phyloP scores from a whole-genome alignment of 306 rosid species.

The Potentilla sterilis region DNA sequence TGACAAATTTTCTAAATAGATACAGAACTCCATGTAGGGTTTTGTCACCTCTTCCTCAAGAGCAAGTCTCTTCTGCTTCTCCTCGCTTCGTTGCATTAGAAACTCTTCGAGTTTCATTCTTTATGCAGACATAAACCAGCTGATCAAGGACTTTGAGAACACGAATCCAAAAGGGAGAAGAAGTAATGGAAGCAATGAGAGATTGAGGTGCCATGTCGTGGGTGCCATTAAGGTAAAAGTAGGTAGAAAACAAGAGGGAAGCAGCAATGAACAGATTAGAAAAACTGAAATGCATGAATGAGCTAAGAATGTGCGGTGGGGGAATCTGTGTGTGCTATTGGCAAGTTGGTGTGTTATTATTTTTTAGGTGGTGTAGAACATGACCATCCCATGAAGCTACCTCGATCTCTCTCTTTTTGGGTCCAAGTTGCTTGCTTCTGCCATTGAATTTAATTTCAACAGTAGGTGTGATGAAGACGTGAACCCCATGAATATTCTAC shows the following conservation, averaged over 20 bases:
- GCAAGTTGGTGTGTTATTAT: constrained; percentile 25
- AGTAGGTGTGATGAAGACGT: constrained; percentile 36
- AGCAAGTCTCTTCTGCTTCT: constrained; percentile 46
- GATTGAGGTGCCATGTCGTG: constrained; percentile 36
- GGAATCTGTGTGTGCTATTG: constrained; percentile 6
- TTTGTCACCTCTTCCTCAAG: constrained; percentile 66
- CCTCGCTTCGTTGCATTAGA: constrained; percentile 56
- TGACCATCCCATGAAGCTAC: constrained; percentile 49
- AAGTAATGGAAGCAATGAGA: constrained; percentile 3
- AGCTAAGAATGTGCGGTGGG: constrained; percentile 44
- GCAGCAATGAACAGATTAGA: neutral
- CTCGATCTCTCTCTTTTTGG: neutral
- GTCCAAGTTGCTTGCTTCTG: constrained; percentile 10
- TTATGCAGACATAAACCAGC: neutral
- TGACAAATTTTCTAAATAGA: neutral
- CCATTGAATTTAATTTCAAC: constrained; percentile 8
- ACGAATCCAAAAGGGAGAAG: neutral
- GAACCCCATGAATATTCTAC: constrained; percentile 45
- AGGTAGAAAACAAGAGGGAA: constrained; percentile 16
- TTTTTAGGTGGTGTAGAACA: constrained; percentile 27
- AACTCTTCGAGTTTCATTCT: constrained; percentile 83
- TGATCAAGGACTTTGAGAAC: neutral
- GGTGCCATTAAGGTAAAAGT: constrained; percentile 52
- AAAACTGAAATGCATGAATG: constrained; percentile 23
- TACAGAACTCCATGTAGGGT: neutral